These are phyloP conservation scores for Vaccinium macrocarpon DNA, from an alignment of 148 eudicot species.

Conservation along the genomic window DNA sequence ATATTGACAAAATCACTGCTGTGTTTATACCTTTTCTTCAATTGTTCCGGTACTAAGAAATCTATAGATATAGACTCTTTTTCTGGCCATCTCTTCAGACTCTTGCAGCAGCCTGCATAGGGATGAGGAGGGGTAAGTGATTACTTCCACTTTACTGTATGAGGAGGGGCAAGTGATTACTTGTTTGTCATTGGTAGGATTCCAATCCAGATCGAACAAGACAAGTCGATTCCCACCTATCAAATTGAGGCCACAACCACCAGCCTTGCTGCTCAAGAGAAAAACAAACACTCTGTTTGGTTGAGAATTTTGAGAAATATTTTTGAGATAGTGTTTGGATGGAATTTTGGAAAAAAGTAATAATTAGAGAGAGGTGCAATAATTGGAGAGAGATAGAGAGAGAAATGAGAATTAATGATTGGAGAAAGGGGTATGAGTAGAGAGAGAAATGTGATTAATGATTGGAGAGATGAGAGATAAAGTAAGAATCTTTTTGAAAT, in stretches of 20 bases:
- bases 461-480: too few species aligned
- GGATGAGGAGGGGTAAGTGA: neutral
- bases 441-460: too few species aligned
- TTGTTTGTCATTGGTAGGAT: slow-evolving; percentile 99
- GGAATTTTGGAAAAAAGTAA: too few species aligned
- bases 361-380: too few species aligned
- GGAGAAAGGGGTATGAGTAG: too few species aligned
- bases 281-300: too few species aligned
- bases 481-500: too few species aligned
- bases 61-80: slow-evolving; percentile 91
- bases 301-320: too few species aligned
- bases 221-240: slow-evolving; percentile 97
- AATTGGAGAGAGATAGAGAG: too few species aligned
- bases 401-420: too few species aligned
- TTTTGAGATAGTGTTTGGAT: too few species aligned
- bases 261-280: slow-evolving; percentile 99
- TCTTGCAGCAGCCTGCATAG: slow-evolving; percentile 95
- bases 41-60: slow-evolving; percentile 96
- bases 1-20: slow-evolving; percentile 15
- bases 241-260: slow-evolving; percentile 99
- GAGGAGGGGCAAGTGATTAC: slow-evolving; percentile 35
- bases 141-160: neutral
- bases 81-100: slow-evolving; percentile 99
- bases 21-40: slow-evolving; percentile 80
- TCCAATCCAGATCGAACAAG: slow-evolving; percentile 99